A percentile compares a stretch with the other conserved stretches of the same genome.
These are phyloP conservation scores for Aspergillus pseudonomiae DNA, from an alignment of 2,329 filamentous ascomycete genomes.

Conservation along the genomic window DNA sequence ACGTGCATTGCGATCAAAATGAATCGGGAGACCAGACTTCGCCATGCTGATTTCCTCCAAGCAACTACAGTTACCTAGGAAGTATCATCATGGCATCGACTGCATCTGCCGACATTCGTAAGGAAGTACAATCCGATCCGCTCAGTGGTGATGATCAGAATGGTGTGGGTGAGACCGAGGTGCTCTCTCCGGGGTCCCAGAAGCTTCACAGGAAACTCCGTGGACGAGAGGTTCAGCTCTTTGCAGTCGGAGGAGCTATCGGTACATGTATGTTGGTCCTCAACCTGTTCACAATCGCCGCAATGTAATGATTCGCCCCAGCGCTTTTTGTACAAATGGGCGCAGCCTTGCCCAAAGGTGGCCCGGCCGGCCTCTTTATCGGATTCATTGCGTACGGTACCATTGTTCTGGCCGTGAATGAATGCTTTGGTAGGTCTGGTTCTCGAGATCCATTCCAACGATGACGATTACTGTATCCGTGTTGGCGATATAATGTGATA, in stretches of 20 bases:
- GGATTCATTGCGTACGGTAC: constrained; percentile 27
- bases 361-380: constrained; percentile 39
- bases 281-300: background rate
- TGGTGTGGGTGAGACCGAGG: background rate
- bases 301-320: background rate
- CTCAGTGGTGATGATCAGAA: too few species aligned
- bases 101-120: background rate
- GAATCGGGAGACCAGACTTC: background rate
- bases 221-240: constrained; percentile 37
- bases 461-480: background rate
- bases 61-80: background rate
- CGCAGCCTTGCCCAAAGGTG: constrained; percentile 35
- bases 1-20: background rate
- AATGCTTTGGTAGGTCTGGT: constrained; percentile 25
- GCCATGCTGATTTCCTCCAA: too few species aligned
- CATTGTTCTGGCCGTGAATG: constrained; percentile 36
- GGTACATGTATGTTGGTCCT: constrained; percentile 32
- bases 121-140: background rate
- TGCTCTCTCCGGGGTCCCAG: constrained; percentile 19
- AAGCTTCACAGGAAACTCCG: constrained; percentile 35
- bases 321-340: constrained; percentile 38
- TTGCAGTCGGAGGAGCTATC: constrained; percentile 39
- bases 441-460: background rate
- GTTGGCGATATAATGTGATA: background rate
- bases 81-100: background rate